Conservation (phyloP, 1,139 yeast genomes). For the Zhuliangozyma blackwelliae region DNA sequence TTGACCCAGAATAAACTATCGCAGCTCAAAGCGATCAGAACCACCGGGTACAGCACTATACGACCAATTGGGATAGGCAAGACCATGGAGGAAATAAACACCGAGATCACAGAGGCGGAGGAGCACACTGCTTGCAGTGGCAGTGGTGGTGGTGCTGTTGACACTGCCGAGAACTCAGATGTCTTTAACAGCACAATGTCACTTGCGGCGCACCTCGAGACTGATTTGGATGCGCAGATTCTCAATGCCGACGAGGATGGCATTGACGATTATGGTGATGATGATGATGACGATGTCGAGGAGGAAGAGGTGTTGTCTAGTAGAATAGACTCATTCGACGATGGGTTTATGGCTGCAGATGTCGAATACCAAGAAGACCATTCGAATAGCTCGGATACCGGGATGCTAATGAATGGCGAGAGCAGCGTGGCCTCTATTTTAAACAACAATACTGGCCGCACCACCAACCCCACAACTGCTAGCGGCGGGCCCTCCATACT, state of each 20-base stretch:
- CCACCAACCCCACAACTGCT: slow-evolving; percentile 16
- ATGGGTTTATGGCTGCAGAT: slow-evolving; percentile 53
- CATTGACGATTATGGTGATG: slow-evolving; percentile 31
- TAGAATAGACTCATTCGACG: slow-evolving; percentile 17
- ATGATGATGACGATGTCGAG: slow-evolving; percentile 7
- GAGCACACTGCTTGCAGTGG: too few species aligned
- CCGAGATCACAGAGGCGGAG: slow-evolving; percentile 17
- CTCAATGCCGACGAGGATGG: slow-evolving; percentile 33
- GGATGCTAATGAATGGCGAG: slow-evolving; percentile 19
- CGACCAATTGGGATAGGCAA: slow-evolving; percentile 54
- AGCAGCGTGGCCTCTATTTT: slow-evolving; percentile 12
- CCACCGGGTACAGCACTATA: slow-evolving; percentile 46
- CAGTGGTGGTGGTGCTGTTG: slow-evolving; percentile 1
- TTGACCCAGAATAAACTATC: slow-evolving; percentile 34
- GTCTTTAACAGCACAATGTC: too few species aligned
- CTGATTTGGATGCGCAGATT: slow-evolving; percentile 47
- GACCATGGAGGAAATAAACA: slow-evolving; percentile 48
- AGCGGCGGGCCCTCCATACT: slow-evolving; percentile 6
- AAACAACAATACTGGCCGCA: slow-evolving; percentile 14
- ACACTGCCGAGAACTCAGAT: slow-evolving; percentile 9
- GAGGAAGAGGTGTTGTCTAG: slow-evolving; percentile 4
- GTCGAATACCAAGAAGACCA: slow-evolving; percentile 58
- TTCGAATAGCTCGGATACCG: slow-evolving; percentile 23
- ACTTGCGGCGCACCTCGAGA: slow-evolving; percentile 12
- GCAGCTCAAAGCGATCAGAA: slow-evolving; percentile 39